These are phyloP conservation scores for Termitomyces sp. DNA, from an alignment of 768 basidiomycete genomes.

Conservation along the genomic window DNA sequence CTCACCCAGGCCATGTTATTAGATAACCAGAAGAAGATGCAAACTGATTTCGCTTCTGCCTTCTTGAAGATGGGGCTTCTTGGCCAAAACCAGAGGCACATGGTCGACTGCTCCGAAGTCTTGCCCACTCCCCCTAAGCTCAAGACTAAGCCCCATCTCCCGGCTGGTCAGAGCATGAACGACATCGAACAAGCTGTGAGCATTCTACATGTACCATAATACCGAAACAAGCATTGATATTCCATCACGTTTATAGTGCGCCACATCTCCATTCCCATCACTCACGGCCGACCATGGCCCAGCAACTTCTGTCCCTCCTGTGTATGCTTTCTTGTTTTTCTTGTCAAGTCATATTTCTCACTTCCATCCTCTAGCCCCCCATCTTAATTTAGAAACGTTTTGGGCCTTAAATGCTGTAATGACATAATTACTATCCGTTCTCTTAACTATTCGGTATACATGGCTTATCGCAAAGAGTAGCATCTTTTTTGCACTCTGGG, in stretches of 20 bases:
- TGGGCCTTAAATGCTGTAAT: not conserved
- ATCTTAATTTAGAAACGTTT: not conserved
- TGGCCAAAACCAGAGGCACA: not conserved
- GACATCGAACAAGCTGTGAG: not conserved
- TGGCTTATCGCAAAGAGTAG: not conserved
- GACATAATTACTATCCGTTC: too few species aligned
- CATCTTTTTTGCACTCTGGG: not conserved
- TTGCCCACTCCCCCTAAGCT: not conserved
- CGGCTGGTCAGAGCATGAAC: not conserved
- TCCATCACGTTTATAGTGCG: not conserved
- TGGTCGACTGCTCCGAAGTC: conserved; percentile 1
- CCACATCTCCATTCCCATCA: conserved; percentile 1
- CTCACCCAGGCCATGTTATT: not conserved
- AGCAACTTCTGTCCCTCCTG: not conserved
- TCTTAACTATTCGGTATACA: not conserved
- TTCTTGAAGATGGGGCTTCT: not conserved
- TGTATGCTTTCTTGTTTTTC: not conserved
- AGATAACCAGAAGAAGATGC: not conserved
- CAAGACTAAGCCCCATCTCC: not conserved
- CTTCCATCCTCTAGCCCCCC: not conserved
- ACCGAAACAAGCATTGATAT: not conserved
- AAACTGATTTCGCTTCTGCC: not conserved
- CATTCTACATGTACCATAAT: not conserved
- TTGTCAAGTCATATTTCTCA: not conserved
- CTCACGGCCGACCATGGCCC: not conserved